Evolutionary conservation across 257 asterid genomes (phyloP).

Genomic region (Fraxinus cuspidata): DNA sequence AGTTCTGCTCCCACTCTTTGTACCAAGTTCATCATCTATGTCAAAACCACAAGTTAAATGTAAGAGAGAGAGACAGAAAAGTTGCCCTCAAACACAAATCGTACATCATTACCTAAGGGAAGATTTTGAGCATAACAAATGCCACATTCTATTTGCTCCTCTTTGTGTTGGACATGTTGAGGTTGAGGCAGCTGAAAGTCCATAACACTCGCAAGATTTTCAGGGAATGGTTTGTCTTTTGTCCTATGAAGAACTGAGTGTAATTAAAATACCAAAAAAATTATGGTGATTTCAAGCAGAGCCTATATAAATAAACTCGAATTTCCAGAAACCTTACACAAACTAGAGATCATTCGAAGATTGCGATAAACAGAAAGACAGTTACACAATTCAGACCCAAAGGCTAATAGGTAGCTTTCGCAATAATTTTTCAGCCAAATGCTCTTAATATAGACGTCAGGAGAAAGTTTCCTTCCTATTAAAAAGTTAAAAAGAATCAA

Average conservation of each 20-base stretch:
- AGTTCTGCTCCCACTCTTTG: conserved; percentile 69
- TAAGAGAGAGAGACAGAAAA: background rate
- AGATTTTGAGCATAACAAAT: conserved; percentile 82
- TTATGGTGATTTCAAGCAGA: background rate
- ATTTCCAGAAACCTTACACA: background rate
- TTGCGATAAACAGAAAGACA: background rate
- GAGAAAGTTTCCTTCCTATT: background rate
- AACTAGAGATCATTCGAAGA: background rate
- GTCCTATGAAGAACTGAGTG: conserved; percentile 39
- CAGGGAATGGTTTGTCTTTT: conserved; percentile 51
- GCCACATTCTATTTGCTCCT: conserved; percentile 77
- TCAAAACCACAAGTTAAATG: conserved; percentile 25
- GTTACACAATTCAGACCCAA: conserved; percentile 1
- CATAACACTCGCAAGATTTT: conserved; percentile 55
- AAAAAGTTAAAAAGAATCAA: background rate
- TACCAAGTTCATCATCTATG: conserved; percentile 81
- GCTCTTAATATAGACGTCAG: background rate
- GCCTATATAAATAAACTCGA: background rate
- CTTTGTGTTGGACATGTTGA: conserved; percentile 43
- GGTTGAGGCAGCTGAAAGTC: conserved; percentile 57
- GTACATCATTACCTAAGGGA: conserved; percentile 56
- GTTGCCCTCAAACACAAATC: background rate
- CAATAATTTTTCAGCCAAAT: background rate
- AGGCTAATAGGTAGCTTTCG: background rate
- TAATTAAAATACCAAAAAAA: conserved; percentile 2